A percentile compares a stretch with the other conserved stretches of the same genome.
phyloP scores from a whole-genome alignment of 129 eudicot genomes.

The Rutidosis leptorrhynchoides region DNA sequence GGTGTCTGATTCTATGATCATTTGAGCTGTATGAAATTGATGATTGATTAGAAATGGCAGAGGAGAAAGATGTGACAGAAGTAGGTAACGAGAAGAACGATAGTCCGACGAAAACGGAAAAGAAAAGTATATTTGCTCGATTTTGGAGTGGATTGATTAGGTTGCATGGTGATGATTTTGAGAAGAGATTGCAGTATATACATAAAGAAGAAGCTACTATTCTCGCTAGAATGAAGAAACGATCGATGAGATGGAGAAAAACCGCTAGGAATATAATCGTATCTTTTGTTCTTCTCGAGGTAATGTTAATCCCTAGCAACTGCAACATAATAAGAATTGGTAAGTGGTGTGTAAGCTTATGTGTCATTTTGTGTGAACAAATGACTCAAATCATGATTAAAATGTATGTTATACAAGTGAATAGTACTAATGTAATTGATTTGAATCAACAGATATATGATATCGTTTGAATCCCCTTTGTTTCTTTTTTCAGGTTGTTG shows the following conservation, averaged over 20 bases:
- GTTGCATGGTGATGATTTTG: conserved; percentile 64
- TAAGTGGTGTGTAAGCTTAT: not conserved
- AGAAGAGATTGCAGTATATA: conserved; percentile 64
- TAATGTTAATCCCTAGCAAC: conserved; percentile 23
- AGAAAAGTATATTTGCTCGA: conserved; percentile 64
- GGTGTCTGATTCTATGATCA: conserved; percentile 14
- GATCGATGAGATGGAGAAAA: conserved; percentile 55
- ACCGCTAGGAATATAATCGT: conserved; percentile 55
- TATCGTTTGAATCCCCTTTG: not conserved
- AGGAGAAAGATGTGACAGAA: conserved; percentile 33
- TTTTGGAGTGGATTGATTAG: conserved; percentile 65
- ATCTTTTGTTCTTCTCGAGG: conserved; percentile 69
- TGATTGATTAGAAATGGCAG: conserved; percentile 22
- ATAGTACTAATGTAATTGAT: not conserved
- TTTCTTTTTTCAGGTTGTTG: conserved; percentile 48
- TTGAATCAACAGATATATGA: not conserved
- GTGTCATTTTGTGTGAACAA: not conserved
- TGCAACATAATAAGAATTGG: not conserved
- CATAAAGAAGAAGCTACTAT: conserved; percentile 73
- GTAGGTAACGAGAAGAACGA: conserved; percentile 35
- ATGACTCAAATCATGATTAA: not conserved
- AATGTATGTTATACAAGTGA: not conserved
- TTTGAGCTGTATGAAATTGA: not conserved
- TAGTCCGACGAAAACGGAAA: conserved; percentile 45
- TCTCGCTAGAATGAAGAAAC: conserved; percentile 62